A percentile compares a stretch with the other conserved stretches of the same genome.
Evolutionary conservation across 352 stramenopile genomes (phyloP).

Genomic region (Halophytophthora polymorphica): DNA sequence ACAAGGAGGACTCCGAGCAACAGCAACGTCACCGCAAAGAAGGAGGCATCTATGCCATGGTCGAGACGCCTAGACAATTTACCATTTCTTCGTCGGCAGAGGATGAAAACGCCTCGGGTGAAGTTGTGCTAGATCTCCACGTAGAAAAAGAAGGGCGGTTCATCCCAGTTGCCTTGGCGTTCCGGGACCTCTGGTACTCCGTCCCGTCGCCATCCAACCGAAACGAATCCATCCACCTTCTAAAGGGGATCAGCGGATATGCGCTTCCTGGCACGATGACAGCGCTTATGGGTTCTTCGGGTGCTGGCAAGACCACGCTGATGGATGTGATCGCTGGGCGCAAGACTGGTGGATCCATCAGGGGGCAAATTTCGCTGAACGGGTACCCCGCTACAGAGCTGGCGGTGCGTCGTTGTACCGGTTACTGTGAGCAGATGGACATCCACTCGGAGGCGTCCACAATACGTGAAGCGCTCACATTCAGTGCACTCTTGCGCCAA

Average conservation of each 20-base stretch:
- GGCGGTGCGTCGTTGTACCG: constrained; percentile 28
- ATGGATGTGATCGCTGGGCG: constrained; percentile 66
- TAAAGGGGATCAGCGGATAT: constrained; percentile 65
- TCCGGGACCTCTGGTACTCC: constrained; percentile 20
- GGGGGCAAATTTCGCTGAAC: constrained; percentile 47
- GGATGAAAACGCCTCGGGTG: too few relatives aligned
- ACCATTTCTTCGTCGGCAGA: too few relatives aligned
- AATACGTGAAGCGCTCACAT: constrained; percentile 82
- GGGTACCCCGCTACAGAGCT: constrained; percentile 24
- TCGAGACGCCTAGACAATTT: neutral
- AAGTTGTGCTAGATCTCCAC: too few relatives aligned
- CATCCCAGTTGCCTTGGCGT: constrained; percentile 5
- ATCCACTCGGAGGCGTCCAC: constrained; percentile 36
- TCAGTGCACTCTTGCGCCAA: constrained; percentile 75
- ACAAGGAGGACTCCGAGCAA: neutral
- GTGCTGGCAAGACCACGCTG: constrained; percentile 71
- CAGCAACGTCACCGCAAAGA: neutral
- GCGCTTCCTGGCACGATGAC: constrained; percentile 37
- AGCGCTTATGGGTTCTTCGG: constrained; percentile 48
- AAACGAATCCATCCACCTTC: constrained; percentile 44
- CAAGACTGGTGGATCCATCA: constrained; percentile 71
- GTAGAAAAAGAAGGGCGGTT: too few relatives aligned
- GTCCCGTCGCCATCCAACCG: constrained; percentile 9
- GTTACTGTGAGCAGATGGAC: constrained; percentile 26
- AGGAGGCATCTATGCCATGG: neutral